Evolutionary conservation across 768 basidiomycete genomes (phyloP).

Genomic region (Serendipita sp.): DNA sequence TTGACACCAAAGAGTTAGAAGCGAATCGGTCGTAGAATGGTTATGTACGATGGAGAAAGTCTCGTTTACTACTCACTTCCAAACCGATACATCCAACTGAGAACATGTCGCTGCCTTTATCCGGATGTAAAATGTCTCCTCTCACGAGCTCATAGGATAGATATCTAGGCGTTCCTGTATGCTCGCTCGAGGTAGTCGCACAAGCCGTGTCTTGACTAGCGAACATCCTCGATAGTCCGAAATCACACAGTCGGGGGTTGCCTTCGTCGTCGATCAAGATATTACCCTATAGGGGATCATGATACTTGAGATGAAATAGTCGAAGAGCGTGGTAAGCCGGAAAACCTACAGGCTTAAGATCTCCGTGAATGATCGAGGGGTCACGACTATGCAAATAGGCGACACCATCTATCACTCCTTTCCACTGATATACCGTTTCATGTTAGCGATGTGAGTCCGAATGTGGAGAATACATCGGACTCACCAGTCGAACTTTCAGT

Average conservation of each 20-base stretch:
- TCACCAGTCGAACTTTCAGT: neutral
- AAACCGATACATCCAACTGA: neutral
- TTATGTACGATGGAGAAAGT: too few relatives aligned
- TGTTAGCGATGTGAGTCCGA: too few relatives aligned
- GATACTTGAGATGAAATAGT: neutral
- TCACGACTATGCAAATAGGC: neutral
- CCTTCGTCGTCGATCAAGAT: neutral
- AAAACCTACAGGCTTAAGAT: neutral
- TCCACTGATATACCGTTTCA: neutral
- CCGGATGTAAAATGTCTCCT: neutral
- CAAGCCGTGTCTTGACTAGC: neutral
- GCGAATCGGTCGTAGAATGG: too few relatives aligned
- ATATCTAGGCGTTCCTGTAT: neutral
- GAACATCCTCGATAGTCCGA: neutral
- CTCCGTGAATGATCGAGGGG: neutral
- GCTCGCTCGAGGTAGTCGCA: neutral
- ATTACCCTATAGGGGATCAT: neutral
- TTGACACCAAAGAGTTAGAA: too few relatives aligned
- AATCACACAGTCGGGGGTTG: neutral
- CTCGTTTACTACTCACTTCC: neutral
- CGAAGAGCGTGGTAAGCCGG: neutral
- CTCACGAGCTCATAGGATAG: neutral
- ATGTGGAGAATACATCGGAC: neutral
- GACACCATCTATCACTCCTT: neutral
- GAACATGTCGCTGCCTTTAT: neutral